Base-by-base conservation (phyloP, 768 basidiomycete species). In the Russula compacta region DNA sequence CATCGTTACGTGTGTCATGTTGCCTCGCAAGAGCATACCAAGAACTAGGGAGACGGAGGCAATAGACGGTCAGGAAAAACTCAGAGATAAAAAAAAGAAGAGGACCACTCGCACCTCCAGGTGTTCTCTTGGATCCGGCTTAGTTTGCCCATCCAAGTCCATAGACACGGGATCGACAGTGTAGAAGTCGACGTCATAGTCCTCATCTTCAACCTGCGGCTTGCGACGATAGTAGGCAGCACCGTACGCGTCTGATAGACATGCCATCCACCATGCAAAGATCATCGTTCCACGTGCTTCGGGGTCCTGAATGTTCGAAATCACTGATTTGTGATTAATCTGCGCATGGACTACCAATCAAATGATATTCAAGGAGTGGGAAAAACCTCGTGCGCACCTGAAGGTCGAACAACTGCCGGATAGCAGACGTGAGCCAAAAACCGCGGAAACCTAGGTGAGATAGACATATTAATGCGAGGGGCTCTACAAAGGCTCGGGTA, bases 221-320 rank as follows among this genome's bases (percentile, higher is more conserved):
- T 92, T 92, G 64, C 86, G 80, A 63, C 91, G 83, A 74, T 92
- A 91, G 72, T 92, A 93, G 36, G 84, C 84, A 35, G 90, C 82
- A 32, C 83, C 83, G 73, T 87, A 92, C 7, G 91, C 89, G 68
- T 97, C 94, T 38, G 82, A 79, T 49, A 93, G 76, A 72, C 87
- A 89, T 8, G 92, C 86, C 83, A 93, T 88, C 92, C 93, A 95
- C 87, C 92, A 94, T 1, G 92, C 87, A 69, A 92, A 93, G 54
- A 89, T 87, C 85, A 92, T 89, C 6, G 87, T 90, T 29, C 88
- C 86, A 55, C 86, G 83, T 53, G 78, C 83, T 68, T 91, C 89
- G 43, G 82, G 78, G 69, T 90, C 87, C 64, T 82, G 79, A 65
- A 90, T 88, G 60, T 78, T 82, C 10, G 81, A 78, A 76, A 88